phyloP scores from a whole-genome alignment of 208 protist species.

The Vickermania ingenoplastis region DNA sequence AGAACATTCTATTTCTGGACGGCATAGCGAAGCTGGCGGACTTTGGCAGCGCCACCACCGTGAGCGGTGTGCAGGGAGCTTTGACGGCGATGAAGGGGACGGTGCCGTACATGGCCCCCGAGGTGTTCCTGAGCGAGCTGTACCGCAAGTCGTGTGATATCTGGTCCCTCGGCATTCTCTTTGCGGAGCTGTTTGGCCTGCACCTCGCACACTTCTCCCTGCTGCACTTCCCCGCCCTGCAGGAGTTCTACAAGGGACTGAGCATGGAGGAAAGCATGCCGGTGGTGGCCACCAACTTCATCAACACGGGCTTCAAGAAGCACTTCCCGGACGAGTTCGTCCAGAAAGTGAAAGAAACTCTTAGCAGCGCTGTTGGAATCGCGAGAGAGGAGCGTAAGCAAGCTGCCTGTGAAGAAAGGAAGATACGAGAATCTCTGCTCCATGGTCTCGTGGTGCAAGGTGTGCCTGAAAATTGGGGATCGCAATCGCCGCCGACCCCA shows the following conservation, averaged over 20 bases:
- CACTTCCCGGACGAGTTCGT: neutral
- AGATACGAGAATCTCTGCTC: no score
- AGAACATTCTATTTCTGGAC: slow-evolving; percentile 64
- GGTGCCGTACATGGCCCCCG: slow-evolving; percentile 72
- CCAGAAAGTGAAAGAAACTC: neutral
- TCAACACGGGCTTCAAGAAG: neutral
- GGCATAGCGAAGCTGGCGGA: slow-evolving; percentile 74
- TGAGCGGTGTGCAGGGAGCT: slow-evolving; percentile 22
- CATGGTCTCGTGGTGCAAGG: no score
- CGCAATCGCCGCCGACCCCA: no score
- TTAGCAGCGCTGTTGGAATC: neutral
- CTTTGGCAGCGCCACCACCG: slow-evolving; percentile 55
- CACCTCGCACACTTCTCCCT: slow-evolving; percentile 56
- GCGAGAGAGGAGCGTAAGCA: neutral
- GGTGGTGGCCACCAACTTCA: no score
- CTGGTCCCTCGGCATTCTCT: slow-evolving; percentile 72
- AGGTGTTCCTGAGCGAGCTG: slow-evolving; percentile 70
- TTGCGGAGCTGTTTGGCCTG: slow-evolving; percentile 67
- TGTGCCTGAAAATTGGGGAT: no score
- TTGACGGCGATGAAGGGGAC: slow-evolving; percentile 75
- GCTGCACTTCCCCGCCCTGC: slow-evolving; percentile 51
- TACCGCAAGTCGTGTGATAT: slow-evolving; percentile 76
- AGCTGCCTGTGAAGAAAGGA: neutral
- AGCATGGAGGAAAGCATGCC: slow-evolving; percentile 29
- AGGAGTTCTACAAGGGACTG: slow-evolving; percentile 49